Base-by-base conservation (phyloP, 768 basidiomycete species). In the Rhodosporidiobolus sp. region DNA sequence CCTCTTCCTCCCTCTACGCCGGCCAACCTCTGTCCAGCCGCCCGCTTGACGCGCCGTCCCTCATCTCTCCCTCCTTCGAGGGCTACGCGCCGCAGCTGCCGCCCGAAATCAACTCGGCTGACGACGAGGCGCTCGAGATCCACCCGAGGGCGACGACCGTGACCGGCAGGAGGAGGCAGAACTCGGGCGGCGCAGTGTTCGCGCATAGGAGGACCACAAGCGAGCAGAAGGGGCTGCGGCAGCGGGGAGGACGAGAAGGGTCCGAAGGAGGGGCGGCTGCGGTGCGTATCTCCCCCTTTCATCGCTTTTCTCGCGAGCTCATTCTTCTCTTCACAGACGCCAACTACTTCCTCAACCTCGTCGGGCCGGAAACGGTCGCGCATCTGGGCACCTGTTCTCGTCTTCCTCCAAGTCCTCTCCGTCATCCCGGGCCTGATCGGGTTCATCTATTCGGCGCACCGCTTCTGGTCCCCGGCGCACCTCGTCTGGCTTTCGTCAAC, bases 381-480 rank as follows among this genome's bases (percentile, higher is more conserved):
- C 5, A 57, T 75, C 10, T 72, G 63, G 64, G 66, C 74, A 0
- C 65, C 65, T 0, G n/a, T 76, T 16, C 69, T 76, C 62, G 52
- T 64, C 57, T 64, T 70, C 34, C 75, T 76, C 62, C 69, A 76
- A 19, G 55, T 72, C 45, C 65, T 76, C 38, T 63, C 75, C 38
- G 53, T 76, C 50, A 63, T 76, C 53, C 75, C 75, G 20, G 60
- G 68, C 58, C 65, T 76, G 7, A 38, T 76, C 67, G 75, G 75
- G 20, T 76, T 76, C 65, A n/a, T 65, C 68, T 76, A 76, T 68
- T 70, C 75, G 4, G 68, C 54, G 38, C 69, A 72, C 28, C 75
- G 75, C 22, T 70, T 73, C 68, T 72, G 63, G 65, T 19, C 48
- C n/a, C 38, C 57, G 5, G 43, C 48, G 1, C 59, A 56, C n/a